Conservation (phyloP, 2,329 filamentous ascomycete genomes). For the Aspergillus sp. region DNA sequence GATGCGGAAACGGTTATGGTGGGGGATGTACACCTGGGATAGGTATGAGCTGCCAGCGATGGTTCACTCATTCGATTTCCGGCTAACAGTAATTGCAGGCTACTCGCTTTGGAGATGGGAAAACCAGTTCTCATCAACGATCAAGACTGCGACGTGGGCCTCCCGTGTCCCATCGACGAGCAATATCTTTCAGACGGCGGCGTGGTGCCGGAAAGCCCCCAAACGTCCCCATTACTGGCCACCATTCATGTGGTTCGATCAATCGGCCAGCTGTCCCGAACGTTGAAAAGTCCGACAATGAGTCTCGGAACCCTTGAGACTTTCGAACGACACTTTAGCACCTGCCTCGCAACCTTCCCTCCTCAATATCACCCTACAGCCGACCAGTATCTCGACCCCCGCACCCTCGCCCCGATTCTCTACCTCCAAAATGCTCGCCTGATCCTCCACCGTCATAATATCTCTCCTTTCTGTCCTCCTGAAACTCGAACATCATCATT, state of each 20-base stretch:
- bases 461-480: slow-evolving; percentile 68
- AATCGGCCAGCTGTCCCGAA: slow-evolving; percentile 71
- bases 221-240: slow-evolving; percentile 72
- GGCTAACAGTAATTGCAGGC: slow-evolving; percentile 42
- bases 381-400: slow-evolving; percentile 68
- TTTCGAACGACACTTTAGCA: slow-evolving; percentile 78
- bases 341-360: slow-evolving; percentile 75
- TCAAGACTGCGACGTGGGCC: slow-evolving; percentile 78
- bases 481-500: slow-evolving; percentile 71
- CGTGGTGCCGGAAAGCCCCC: slow-evolving; percentile 46
- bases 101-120: slow-evolving; percentile 76
- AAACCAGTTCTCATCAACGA: slow-evolving; percentile 83
- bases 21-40: slow-evolving; percentile 89
- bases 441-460: slow-evolving; percentile 83
- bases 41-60: slow-evolving; percentile 53
- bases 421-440: slow-evolving; percentile 83
- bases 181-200: slow-evolving; percentile 57
- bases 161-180: slow-evolving; percentile 80
- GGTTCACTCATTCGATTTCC: neutral
- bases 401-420: slow-evolving; percentile 71
- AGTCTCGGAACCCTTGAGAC: slow-evolving; percentile 67
- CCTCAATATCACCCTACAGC: slow-evolving; percentile 69
- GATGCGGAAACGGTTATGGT: slow-evolving; percentile 87
- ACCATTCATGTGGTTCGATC: slow-evolving; percentile 80
- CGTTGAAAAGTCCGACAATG: slow-evolving; percentile 68